These are phyloP conservation scores for Alternaria sp. DNA, from an alignment of 2,329 filamentous ascomycete genomes.

Conservation along the genomic window DNA sequence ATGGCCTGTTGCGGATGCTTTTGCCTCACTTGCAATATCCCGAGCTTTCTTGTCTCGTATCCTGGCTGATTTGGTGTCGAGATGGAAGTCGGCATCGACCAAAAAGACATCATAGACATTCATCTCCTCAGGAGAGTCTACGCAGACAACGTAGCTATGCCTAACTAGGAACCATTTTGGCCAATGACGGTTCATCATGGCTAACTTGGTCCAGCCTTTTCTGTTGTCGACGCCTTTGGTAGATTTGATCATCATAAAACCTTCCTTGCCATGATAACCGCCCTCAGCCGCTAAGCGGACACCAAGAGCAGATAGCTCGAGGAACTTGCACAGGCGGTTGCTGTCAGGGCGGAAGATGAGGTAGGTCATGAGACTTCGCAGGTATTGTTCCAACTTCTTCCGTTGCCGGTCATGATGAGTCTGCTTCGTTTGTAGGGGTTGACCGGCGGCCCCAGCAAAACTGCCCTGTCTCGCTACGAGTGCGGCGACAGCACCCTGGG, in stretches of 20 bases:
- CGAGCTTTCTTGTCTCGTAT: conserved; percentile 63
- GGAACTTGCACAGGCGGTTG: conserved; percentile 92
- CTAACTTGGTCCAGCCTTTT: conserved; percentile 77
- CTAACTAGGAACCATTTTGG: conserved; percentile 98
- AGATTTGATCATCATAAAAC: conserved; percentile 89
- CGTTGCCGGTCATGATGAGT: conserved; percentile 81
- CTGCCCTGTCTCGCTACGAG: conserved; percentile 49
- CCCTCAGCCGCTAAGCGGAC: conserved; percentile 93
- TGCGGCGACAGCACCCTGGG: conserved; percentile 32
- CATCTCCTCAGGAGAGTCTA: conserved; percentile 99
- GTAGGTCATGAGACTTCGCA: conserved; percentile 94
- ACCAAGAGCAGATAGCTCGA: conserved; percentile 92
- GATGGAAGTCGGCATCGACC: conserved; percentile 86
- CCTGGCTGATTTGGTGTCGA: conserved; percentile 72
- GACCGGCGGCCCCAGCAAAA: conserved; percentile 52
- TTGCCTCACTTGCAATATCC: conserved; percentile 71
- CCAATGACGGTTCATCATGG: conserved; percentile 81
- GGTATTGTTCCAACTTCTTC: conserved; percentile 84
- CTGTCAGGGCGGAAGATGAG: conserved; percentile 96
- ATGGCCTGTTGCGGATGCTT: conserved; percentile 72
- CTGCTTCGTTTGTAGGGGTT: conserved; percentile 56
- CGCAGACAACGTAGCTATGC: conserved; percentile 96
- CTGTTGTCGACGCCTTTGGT: conserved; percentile 88
- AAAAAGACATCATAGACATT: conserved; percentile 98
- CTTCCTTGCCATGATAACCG: conserved; percentile 97